Conservation (phyloP, 1,139 yeast genomes). For the Debaryomycetaceae sp. region DNA sequence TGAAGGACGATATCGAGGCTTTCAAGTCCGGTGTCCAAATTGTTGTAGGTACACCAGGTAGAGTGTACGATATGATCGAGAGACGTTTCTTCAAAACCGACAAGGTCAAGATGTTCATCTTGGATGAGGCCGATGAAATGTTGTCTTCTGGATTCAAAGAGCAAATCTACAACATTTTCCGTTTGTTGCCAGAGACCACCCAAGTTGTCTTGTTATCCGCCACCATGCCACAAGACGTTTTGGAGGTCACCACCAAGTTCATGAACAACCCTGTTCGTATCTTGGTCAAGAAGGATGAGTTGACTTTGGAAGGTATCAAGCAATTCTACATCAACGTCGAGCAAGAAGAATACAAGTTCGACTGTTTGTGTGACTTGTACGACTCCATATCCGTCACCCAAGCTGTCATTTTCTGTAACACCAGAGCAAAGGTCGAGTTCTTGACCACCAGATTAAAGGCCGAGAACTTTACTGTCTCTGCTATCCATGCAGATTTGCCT, state of each 20-base stretch:
- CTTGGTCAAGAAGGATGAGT: constrained; percentile 96
- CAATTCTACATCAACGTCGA: constrained; percentile 95
- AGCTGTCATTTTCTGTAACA: constrained; percentile 99
- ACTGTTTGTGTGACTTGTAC: constrained; percentile 94
- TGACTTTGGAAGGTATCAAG: constrained; percentile 97
- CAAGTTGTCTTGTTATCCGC: constrained; percentile 97
- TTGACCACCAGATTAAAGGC: constrained; percentile 84
- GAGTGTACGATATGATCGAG: constrained; percentile 96
- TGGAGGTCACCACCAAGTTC: constrained; percentile 94
- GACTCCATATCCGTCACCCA: constrained; percentile 98
- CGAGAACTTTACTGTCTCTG: constrained; percentile 90
- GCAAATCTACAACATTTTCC: constrained; percentile 96
- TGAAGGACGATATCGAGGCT: constrained; percentile 88
- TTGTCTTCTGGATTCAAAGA: constrained; percentile 95
- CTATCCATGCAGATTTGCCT: constrained; percentile 96
- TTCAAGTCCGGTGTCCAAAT: constrained; percentile 92
- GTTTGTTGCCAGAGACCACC: constrained; percentile 87
- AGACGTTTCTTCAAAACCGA: constrained; percentile 89
- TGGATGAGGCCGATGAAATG: constrained; percentile 99
- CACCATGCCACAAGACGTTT: constrained; percentile 96
- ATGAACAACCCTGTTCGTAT: constrained; percentile 97
- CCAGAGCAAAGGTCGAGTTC: constrained; percentile 95
- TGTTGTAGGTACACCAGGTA: constrained; percentile 99
- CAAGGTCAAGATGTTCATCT: constrained; percentile 91
- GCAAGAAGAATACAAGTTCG: constrained; percentile 89